These are phyloP conservation scores for bread wheat (Triticum aestivum) DNA, from an alignment of 176 grass and related monocot genomes.

Conservation along the genomic window IWGSC_CS_RefSeq_v2.1 NC_057811.1:97484263-97484762, in stretches of 20 bases:
- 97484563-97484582: not conserved
- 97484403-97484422: not conserved
- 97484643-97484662: slow-evolving; percentile 7
- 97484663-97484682: slow-evolving; percentile 31
- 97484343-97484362: slow-evolving; percentile 1
- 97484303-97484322: too few relatives aligned
- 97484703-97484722: not conserved
- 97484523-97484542: not conserved
- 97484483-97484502: slow-evolving; percentile 39
- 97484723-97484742: slow-evolving; percentile 36
- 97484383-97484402: not conserved
- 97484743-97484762: not conserved
- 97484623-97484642: slow-evolving; percentile 27
- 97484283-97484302: not conserved
- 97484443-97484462: not conserved
- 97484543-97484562: not conserved
- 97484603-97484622: slow-evolving; percentile 36
- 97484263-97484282: too few relatives aligned
- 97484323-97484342: not conserved
- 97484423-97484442: slow-evolving; percentile 19
- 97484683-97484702: slow-evolving; percentile 30
- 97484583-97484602: not conserved
- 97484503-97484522: not conserved
- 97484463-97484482: not conserved
- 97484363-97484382: not conserved